Base-by-base conservation (phyloP, 1,284 basidiomycete species). In the Ustilago sp. region DNA sequence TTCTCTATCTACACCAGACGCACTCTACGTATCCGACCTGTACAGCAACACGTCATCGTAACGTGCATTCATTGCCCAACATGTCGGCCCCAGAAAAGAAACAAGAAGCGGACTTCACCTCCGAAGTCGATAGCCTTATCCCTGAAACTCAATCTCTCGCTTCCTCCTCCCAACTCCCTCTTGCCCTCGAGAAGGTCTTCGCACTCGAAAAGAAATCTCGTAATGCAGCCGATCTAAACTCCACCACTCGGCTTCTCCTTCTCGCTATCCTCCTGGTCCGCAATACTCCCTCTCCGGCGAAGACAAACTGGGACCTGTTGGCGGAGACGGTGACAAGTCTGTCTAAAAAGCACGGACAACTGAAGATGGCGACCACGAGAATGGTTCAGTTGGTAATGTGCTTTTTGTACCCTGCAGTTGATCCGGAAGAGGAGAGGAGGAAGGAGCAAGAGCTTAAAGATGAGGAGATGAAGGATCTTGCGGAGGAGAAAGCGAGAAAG, bases 291-390 rank as follows among this genome's bases (percentile, higher is more conserved):
- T 65, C 62, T 0, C 53, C 74, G 1, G 2, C 63, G 4, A 8
- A 65, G 28, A 84, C 83, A 12, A 71, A 84, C 56, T 76, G 82
- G 71, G 48, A 73, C 13, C 59, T 83, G 17, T 56, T 86, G 2
- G 47, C 50, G 45, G 83, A 84, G 11, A 83, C 83, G 4, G 70
- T 84, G 15, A 63, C 64, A 8, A 68, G 78, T 17, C 69, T 84
- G 76, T 92, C 92, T 87, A 98, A 97, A 90, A 99, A 98, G 86
- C 97, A 99, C 87, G 97, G 97, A 0, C 97, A 99, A 86, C 88
- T 99, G 72, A 97, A 98, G 86, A 93, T 90, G 71, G 93, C 92
- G 0, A 92, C 95, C 31, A 93, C 95, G 81, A 90, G 91, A 17
- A 93, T 99, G 88, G 95, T 98, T 9, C 82, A 85, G 66, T 53